Evolutionary conservation across 768 basidiomycete species (phyloP), one percentile per base, ranked within the genome.

Genomic region (Pholiota microspora): DNA sequence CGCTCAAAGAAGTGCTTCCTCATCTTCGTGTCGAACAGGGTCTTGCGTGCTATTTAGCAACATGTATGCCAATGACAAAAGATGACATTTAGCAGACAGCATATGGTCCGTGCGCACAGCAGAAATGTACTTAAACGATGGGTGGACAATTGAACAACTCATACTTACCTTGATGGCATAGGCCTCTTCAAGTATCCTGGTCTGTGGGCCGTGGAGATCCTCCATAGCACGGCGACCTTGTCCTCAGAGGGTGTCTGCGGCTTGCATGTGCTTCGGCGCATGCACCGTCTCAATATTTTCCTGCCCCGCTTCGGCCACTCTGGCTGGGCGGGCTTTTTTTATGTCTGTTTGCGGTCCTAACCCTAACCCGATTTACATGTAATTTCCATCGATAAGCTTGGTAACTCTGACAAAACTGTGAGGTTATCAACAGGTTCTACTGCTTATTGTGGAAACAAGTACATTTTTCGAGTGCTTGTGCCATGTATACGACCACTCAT

Each of bases 201-300:
- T 67, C 64, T 76, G 67, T 73, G 78, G 79, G 78, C 70, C 59
- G 68, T 70, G 62, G 77, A 72, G 69, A 69, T 60, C 69, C 71
- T 72, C 72, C 79, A 80, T 79, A 78, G 78, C 79, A 80, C 77
- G 79, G 79, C 78, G 78, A 80, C 79, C 74, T 51, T 80, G 78
- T 79, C 78, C 78, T 61, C 78, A 80, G 36, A 38, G 49, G 49
- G 23, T 38, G 13, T 65, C 55, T 59, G 62, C 64, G 75, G 76
- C 68, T 83, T 82, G 81, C 82, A 78, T 84, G 79, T 67, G 80
- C 81, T 81, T 78, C 76, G 80, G 82, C 76, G 76, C 80, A 84
- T 82, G 84, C 83, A 85, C 79, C 76, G 80, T 85, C 83, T 74
- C 62, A 83, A 85, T 85, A 85, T 85, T 85, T 85, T 77, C 84